Conservation (phyloP, 768 basidiomycete species). For the Kwoniella europaea region DNA sequence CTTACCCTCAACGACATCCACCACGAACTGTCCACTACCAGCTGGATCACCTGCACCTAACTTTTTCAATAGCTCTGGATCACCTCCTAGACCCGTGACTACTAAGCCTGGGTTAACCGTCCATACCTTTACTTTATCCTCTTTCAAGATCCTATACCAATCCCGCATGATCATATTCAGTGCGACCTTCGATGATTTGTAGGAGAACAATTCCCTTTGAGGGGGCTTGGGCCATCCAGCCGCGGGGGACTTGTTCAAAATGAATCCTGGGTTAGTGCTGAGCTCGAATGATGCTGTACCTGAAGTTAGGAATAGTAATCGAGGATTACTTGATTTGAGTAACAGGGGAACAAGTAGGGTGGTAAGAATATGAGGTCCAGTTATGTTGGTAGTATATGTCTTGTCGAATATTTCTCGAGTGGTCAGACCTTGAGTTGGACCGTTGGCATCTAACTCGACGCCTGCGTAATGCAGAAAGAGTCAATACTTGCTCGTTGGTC, state of each 20-base stretch:
- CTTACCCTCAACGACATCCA: conserved; percentile 28
- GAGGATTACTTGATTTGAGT: background rate
- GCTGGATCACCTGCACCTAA: conserved; percentile 7
- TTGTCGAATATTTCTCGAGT: conserved; percentile 5
- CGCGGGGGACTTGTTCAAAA: conserved; percentile 12
- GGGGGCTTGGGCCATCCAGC: conserved; percentile 19
- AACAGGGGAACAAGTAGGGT: conserved; percentile 3
- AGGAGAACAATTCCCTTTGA: conserved; percentile 8
- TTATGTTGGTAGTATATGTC: conserved; percentile 8
- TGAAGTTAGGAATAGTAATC: conserved; percentile 16
- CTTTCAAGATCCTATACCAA: conserved; percentile 8
- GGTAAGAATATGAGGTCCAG: conserved; percentile 7
- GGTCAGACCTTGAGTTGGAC: conserved; percentile 2
- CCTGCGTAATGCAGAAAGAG: background rate
- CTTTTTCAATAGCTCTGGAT: conserved; percentile 11
- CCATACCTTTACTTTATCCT: conserved; percentile 19
- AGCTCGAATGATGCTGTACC: conserved; percentile 17
- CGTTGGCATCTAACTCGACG: conserved; percentile 5
- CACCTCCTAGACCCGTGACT: conserved; percentile 24
- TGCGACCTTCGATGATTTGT: conserved; percentile 17
- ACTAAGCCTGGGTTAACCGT: conserved; percentile 30
- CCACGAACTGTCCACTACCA: conserved; percentile 20
- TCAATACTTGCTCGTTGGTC: background rate
- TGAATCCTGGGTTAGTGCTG: conserved; percentile 1
- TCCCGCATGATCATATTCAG: conserved; percentile 21